Percentiles rank a stretch among this genome's conserved stretches.
Evolutionary conservation across 352 stramenopile species (phyloP).

Genomic region (Pythium aquatile): DNA sequence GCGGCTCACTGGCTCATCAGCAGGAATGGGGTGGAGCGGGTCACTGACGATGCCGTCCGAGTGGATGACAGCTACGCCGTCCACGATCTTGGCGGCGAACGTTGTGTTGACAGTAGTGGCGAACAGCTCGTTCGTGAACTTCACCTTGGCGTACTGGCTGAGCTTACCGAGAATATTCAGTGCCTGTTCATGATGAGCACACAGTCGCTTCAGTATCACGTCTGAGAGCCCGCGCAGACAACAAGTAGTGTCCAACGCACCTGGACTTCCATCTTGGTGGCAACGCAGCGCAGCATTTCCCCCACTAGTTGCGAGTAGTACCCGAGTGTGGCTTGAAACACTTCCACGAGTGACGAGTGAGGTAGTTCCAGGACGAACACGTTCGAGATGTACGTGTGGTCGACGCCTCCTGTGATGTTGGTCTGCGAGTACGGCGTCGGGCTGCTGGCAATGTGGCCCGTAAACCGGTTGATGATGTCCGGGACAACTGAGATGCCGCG

Average conservation of each 20-base stretch:
- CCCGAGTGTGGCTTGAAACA: constrained; percentile 30
- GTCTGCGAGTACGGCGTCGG: constrained; percentile 54
- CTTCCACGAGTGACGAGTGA: constrained; percentile 33
- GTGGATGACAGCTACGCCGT: constrained; percentile 38
- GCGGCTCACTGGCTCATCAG: constrained; percentile 18
- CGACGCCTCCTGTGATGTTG: constrained; percentile 52
- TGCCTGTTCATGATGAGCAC: constrained; percentile 9
- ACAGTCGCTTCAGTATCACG: neutral
- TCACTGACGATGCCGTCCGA: constrained; percentile 52
- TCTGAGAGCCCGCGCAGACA: neutral
- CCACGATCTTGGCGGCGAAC: constrained; percentile 31
- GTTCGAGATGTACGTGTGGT: constrained; percentile 51
- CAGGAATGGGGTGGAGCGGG: constrained; percentile 28
- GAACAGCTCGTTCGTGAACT: constrained; percentile 46
- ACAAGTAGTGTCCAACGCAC: constrained; percentile 4
- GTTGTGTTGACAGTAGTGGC: constrained; percentile 40
- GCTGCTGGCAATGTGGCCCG: constrained; percentile 30
- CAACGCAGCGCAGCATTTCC: constrained; percentile 36
- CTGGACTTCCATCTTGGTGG: constrained; percentile 30
- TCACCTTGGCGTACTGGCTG: constrained; percentile 40
- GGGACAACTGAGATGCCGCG: constrained; percentile 34
- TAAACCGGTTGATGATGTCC: constrained; percentile 40
- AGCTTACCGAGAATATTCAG: constrained; percentile 34
- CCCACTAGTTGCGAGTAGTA: constrained; percentile 42
- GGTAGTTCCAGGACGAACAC: constrained; percentile 48